A percentile compares a stretch with the other conserved stretches of the same genome.
Conservation (phyloP, 225 moss, liverwort and hornwort genomes). For the Polytrichum commune region DNA sequence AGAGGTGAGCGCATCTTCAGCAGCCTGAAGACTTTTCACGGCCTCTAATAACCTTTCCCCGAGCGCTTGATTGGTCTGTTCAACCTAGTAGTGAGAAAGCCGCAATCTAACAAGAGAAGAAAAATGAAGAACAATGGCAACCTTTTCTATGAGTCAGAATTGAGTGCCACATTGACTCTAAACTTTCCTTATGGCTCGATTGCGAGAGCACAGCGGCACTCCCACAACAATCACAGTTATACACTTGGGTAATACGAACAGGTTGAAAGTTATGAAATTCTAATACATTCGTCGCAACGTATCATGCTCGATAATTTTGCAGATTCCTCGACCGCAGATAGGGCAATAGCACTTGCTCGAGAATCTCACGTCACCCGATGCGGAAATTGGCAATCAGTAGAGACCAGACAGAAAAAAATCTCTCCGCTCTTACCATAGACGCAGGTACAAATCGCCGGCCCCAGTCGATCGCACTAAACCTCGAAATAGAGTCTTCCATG, state of each 20-base stretch:
- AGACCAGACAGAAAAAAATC: background rate
- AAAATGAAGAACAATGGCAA: background rate
- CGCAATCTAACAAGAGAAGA: background rate
- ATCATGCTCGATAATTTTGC: no score
- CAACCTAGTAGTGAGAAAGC: background rate
- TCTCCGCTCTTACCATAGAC: constrained; percentile 8
- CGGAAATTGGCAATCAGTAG: background rate
- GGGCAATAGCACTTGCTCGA: no score
- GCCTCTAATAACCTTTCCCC: constrained; percentile 55
- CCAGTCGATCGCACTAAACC: constrained; percentile 29
- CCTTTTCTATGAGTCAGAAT: no score
- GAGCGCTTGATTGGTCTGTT: constrained; percentile 43
- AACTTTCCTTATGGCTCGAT: no score
- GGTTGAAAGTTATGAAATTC: no score
- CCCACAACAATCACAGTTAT: no score
- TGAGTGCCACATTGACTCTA: no score
- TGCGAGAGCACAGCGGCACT: no score
- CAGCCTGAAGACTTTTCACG: constrained; percentile 52
- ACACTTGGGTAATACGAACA: no score
- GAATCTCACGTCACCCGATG: no score
- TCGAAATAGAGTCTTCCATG: constrained; percentile 66
- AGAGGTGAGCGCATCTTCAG: constrained; percentile 45
- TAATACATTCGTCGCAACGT: no score
- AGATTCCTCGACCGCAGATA: no score
- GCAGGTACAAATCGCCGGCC: constrained; percentile 49